Conservation (phyloP, 371 early-diverging fungal species). For the Spraguea lophii region DNA sequence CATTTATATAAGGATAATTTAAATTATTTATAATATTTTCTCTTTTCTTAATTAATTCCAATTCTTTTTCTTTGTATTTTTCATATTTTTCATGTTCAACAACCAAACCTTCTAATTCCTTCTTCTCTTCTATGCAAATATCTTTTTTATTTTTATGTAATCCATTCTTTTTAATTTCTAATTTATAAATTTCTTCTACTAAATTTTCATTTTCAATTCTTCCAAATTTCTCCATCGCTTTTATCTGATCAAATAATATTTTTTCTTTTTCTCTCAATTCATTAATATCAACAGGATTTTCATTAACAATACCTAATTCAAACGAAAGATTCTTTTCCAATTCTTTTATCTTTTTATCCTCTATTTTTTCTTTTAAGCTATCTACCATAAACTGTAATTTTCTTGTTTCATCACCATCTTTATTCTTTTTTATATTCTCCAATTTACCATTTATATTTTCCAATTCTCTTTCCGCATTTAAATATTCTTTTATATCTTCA, state of each 20-base stretch:
- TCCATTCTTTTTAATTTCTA: conserved; percentile 42
- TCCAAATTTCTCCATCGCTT: not conserved
- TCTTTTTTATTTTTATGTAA: conserved; percentile 8
- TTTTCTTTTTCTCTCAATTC: not conserved
- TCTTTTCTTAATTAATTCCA: no score
- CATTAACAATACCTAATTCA: conserved; percentile 1
- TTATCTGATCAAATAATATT: not conserved
- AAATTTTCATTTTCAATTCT: not conserved
- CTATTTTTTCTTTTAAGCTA: not conserved
- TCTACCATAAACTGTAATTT: not conserved
- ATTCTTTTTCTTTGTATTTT: no score
- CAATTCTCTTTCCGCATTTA: not conserved
- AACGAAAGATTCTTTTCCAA: conserved; percentile 22
- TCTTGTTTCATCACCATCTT: not conserved
- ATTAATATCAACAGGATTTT: conserved; percentile 3
- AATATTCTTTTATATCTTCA: conserved; percentile 19
- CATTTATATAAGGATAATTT: conserved; percentile 42
- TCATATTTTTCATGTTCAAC: not conserved
- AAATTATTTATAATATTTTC: conserved; percentile 24
- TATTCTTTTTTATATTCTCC: conserved; percentile 15
- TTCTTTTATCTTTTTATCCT: conserved; percentile 9
- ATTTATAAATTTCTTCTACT: conserved; percentile 37
- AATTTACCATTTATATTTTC: conserved; percentile 1
- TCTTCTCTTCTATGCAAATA: conserved; percentile 46
- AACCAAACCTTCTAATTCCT: conserved; percentile 46